A percentile compares a stretch with the other conserved stretches of the same genome.
phyloP scores from a whole-genome alignment of 2,329 filamentous ascomycete species.

The Escovopsis sp. region DNA sequence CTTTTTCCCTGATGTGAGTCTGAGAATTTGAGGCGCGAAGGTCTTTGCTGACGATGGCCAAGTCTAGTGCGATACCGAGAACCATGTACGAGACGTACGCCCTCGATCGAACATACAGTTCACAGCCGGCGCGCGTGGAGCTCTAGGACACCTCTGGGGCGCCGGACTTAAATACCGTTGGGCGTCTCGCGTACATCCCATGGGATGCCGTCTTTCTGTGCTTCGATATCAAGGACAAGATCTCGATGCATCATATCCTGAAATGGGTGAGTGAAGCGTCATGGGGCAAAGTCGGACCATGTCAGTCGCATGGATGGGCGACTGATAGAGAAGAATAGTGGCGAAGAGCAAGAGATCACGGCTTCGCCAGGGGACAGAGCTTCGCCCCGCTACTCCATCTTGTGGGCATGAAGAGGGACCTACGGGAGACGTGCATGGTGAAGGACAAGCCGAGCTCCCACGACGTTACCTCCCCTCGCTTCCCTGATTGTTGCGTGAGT shows the following conservation, averaged over 20 bases:
- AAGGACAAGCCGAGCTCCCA: conserved; percentile 5
- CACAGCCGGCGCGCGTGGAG: conserved; percentile 17
- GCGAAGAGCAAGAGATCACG: conserved; percentile 13
- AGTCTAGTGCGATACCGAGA: conserved; percentile 17
- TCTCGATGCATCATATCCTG: conserved; percentile 19
- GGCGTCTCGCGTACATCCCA: conserved; percentile 19
- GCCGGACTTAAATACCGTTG: conserved; percentile 21
- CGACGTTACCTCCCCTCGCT: background rate
- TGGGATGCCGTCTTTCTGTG: conserved; percentile 26
- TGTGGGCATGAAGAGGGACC: conserved; percentile 22
- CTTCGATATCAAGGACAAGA: conserved; percentile 22
- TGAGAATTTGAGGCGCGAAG: background rate
- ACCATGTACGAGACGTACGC: conserved; percentile 23
- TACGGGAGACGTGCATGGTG: conserved; percentile 7
- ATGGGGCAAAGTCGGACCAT: background rate
- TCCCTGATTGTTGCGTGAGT: conserved; percentile 17
- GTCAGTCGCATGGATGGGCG: background rate
- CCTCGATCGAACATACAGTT: conserved; percentile 12
- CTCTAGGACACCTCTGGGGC: conserved; percentile 27
- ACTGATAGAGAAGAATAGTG: conserved; percentile 11
- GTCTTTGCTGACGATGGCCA: conserved; percentile 4
- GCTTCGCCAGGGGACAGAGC: conserved; percentile 12
- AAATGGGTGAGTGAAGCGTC: conserved; percentile 18
- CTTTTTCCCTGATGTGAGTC: conserved; percentile 22
- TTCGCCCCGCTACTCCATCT: conserved; percentile 16